phyloP scores from a whole-genome alignment of 208 protist species.

The Trypanosoma congolense region DNA sequence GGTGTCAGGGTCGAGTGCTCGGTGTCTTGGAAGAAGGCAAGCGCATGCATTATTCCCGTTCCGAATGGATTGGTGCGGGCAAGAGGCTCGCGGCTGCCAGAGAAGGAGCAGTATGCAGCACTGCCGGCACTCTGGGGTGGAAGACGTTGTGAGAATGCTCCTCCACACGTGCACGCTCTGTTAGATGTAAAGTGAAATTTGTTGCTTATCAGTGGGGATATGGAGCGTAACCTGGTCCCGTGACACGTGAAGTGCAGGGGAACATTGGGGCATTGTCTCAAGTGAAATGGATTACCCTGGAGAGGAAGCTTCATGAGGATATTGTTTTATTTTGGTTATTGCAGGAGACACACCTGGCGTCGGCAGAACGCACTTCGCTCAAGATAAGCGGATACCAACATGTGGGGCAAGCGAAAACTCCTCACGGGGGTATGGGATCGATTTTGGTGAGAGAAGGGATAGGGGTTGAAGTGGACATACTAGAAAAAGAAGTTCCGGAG shows the following conservation, averaged over 20 bases:
- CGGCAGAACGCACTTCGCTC: conserved; percentile 4
- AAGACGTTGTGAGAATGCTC: background rate
- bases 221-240: conserved; percentile 1
- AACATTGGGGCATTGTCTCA: conserved; percentile 7
- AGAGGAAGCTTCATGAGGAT: conserved; percentile 4
- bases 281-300: conserved; percentile 3
- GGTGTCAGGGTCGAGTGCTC: conserved; percentile 3
- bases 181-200: background rate
- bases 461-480: background rate
- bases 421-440: conserved; percentile 9
- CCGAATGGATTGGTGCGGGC: background rate
- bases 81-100: conserved; percentile 12
- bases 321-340: conserved; percentile 9
- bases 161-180: conserved; percentile 14
- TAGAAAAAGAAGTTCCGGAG: background rate
- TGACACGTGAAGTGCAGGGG: conserved; percentile 6
- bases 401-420: conserved; percentile 3
- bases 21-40: conserved; percentile 14
- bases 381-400: conserved; percentile 19
- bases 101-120: conserved; percentile 8
- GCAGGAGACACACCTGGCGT: background rate
- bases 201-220: conserved; percentile 3
- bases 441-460: conserved; percentile 11
- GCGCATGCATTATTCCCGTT: background rate
- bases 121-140: conserved; percentile 12